A percentile compares a stretch with the other conserved stretches of the same genome.
phyloP scores from a whole-genome alignment of 202 grass and related monocot species.

The Elaeis oleifera region DNA sequence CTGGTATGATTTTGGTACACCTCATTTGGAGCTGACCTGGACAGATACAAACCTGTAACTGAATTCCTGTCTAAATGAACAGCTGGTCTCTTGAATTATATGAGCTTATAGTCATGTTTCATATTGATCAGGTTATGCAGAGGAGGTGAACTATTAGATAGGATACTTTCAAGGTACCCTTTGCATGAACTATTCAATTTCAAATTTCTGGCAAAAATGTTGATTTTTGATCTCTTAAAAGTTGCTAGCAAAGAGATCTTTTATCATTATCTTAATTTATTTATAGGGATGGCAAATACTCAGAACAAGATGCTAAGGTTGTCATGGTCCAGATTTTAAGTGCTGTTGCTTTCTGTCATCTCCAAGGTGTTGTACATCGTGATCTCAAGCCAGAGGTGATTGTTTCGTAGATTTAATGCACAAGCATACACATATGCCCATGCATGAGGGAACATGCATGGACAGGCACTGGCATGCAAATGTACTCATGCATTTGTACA shows the following conservation, averaged over 20 bases:
- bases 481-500: no score
- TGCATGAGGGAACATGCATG: no score
- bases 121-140: constrained; percentile 73
- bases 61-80: no score
- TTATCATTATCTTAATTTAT: constrained; percentile 3
- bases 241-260: constrained; percentile 1
- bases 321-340: constrained; percentile 93
- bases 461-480: no score
- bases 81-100: background rate
- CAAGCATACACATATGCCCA: no score
- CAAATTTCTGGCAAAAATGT: no score
- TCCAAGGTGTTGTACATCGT: constrained; percentile 96
- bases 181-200: background rate
- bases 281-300: constrained; percentile 89
- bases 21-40: no score
- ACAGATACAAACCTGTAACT: no score
- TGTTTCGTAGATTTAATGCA: constrained; percentile 4
- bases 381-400: constrained; percentile 97
- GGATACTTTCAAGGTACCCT: constrained; percentile 76
- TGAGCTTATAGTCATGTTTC: constrained; percentile 3
- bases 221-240: background rate
- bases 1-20: no score
- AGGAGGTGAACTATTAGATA: constrained; percentile 95
- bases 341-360: constrained; percentile 93
- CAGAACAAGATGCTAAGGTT: constrained; percentile 90